These are phyloP conservation scores for Epichloe brachyelytri DNA, from an alignment of 2,329 filamentous ascomycete species.

Conservation along the genomic window DNA sequence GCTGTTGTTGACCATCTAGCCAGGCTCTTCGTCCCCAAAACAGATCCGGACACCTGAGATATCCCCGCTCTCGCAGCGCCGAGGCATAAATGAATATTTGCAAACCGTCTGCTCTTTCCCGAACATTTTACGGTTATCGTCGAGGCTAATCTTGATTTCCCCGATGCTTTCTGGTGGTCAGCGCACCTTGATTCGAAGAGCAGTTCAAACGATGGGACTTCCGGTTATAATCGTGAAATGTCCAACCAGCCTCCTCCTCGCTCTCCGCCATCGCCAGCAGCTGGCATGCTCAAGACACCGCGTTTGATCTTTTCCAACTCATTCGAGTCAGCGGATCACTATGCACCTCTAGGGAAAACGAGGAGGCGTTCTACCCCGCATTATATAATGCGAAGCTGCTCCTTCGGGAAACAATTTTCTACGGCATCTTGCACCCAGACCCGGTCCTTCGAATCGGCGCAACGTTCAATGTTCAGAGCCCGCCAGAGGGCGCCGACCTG, in stretches of 20 bases:
- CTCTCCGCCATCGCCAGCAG: conserved; percentile 38
- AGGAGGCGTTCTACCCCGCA: conserved; percentile 35
- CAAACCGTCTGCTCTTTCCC: conserved; percentile 31
- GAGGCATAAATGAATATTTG: conserved; percentile 39
- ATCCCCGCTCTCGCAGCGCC: conserved; percentile 35
- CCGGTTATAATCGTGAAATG: conserved; percentile 17
- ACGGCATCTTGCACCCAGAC: conserved; percentile 37
- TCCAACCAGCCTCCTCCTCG: conserved; percentile 33
- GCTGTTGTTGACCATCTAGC: background rate
- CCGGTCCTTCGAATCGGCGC: conserved; percentile 26
- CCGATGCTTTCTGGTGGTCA: conserved; percentile 46
- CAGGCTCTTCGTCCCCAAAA: conserved; percentile 34
- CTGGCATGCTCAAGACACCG: conserved; percentile 34
- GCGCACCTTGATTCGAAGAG: conserved; percentile 30
- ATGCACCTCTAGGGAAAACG: conserved; percentile 33
- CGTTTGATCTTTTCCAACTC: conserved; percentile 40
- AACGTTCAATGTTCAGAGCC: conserved; percentile 10
- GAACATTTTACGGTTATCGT: conserved; percentile 28
- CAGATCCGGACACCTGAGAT: conserved; percentile 37
- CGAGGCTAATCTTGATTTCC: conserved; percentile 35
- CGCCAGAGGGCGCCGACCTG: conserved; percentile 30
- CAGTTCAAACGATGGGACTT: conserved; percentile 9
- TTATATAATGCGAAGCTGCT: conserved; percentile 42
- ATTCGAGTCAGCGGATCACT: conserved; percentile 37
- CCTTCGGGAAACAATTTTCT: conserved; percentile 40